Base-by-base conservation (phyloP, 2,329 filamentous ascomycete genomes). In the Botryotinia convoluta region DNA sequence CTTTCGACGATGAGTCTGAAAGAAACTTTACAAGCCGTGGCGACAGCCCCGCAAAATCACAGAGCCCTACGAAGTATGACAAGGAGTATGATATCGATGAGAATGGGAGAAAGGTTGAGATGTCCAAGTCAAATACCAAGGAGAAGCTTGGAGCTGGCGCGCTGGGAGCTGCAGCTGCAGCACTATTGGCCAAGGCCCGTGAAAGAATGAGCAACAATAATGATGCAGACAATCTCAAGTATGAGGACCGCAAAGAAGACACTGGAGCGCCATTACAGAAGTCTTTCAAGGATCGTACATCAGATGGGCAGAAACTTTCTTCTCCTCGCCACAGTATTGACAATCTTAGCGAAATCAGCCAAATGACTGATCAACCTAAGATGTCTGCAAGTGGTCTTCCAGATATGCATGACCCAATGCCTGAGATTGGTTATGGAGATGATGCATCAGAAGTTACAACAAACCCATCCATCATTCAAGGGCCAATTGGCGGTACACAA, bases 381-480 rank as follows among this genome's bases (percentile, higher is more conserved):
- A 85, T 97, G 85, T 87, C 87, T 59, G 88, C 91, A 61, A 94
- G 87, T 80, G 91, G 90, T 64, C 81, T 95, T 74, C 93, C 93
- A 5, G 87, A 91, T 76, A 83, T 88, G 51, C 83, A 90, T 73
- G 86, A 95, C 77, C 91, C 92, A 8, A 88, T 95, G 85, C 93
- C 92, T 0, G 94, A 95, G 79, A 90, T 93, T 78, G 93, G 92
- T 6, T 92, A 93, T 76, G 84, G 82, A 69, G 84, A 86, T 73
- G 84, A 85, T 73, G 87, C 89, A 54, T 82, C 83, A 35, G 94
- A 97, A 75, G 87, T 93, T 26, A 91, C 89, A 63, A 97, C 94
- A 29, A 97, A 97, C 79, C 94, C 94, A 4, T 97, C 95, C 0
- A 87, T 95, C 68, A 90, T 97, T 59, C 88, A 94, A 76, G 93